These are phyloP conservation scores for Fusarium cicatricum DNA, from an alignment of 2,329 filamentous ascomycete genomes.

Conservation along the genomic window DNA sequence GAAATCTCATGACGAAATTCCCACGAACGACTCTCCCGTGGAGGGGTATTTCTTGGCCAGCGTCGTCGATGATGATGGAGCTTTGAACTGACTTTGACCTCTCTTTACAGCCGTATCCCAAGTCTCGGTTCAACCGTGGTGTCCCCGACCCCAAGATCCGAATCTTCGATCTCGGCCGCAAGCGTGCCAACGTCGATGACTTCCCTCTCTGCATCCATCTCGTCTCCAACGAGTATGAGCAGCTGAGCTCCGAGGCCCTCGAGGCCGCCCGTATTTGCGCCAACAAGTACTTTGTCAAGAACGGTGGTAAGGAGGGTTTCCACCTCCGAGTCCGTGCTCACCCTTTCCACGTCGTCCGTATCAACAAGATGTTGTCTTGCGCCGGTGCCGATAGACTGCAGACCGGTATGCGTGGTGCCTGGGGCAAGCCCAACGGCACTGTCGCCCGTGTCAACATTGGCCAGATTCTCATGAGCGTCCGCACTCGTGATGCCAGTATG, in stretches of 20 bases:
- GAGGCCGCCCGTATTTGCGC: slow-evolving; percentile 99
- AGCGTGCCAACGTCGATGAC: slow-evolving; percentile 98
- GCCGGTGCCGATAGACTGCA: slow-evolving; percentile 99
- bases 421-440: slow-evolving; percentile 98
- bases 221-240: slow-evolving; percentile 99
- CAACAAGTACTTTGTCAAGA: slow-evolving; percentile 94
- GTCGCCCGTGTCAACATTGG: slow-evolving; percentile 99
- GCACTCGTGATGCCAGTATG: slow-evolving; percentile 92
- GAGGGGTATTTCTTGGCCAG: slow-evolving; percentile 2
- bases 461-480: slow-evolving; percentile 97
- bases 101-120: slow-evolving; percentile 82
- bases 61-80: slow-evolving; percentile 7
- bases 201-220: slow-evolving; percentile 99
- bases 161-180: slow-evolving; percentile 99
- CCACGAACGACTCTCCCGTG: slow-evolving; percentile 4
- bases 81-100: slow-evolving; percentile 25
- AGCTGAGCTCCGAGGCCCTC: slow-evolving; percentile 99
- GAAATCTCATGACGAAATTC: slow-evolving; percentile 19
- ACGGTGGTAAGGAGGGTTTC: slow-evolving; percentile 76
- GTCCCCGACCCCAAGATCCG: slow-evolving; percentile 85
- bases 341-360: slow-evolving; percentile 99
- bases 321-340: slow-evolving; percentile 85
- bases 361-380: slow-evolving; percentile 99
- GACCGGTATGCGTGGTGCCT: slow-evolving; percentile 99
- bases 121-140: slow-evolving; percentile 99